Base-by-base conservation (phyloP, 208 protist genomes). In the Leishmania major region DNA sequence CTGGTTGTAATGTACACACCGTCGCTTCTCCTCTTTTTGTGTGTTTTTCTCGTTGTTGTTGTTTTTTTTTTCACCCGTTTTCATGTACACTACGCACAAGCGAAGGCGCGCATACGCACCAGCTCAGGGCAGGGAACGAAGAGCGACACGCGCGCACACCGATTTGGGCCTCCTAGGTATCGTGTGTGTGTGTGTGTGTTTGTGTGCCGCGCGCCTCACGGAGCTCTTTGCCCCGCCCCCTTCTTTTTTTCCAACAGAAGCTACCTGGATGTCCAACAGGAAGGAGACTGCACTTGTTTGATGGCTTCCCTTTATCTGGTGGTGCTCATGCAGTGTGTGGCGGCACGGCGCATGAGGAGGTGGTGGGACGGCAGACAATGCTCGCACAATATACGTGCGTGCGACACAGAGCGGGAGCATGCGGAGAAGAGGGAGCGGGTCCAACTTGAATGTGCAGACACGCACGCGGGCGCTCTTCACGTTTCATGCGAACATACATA, bases 141-240 rank as follows among this genome's bases (percentile, higher is more conserved):
- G 31, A 1, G 6, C 57, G 5, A 73, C 19, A 49, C 35, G 1
- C 15, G 17, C 35, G 15, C 64, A 70, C 31, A 70, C 64, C 19
- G 31, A n/a, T 19, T 19, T 4, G 3, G 64, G 4, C n/a, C 15
- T 22, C 17, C 11, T 70, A 11, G 64, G 45, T 70, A 43, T 35
- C 35, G 15, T 3, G 47, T 75, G 40, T 17, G 8, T 74, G 69
- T 74, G 69, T 74, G 69, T 49, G n/a, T 74, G 69, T 81, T 45
- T 62, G 51, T 6, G 17, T 66, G 60, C 28, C 28, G 10, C n/a
- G 28, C 60, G 1, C 60, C 60, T 15, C 60, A 37, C 11, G 60
- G 60, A 31, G 60, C 7, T 67, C 60, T 67, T 25, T 62, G 25
- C 57, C 25, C 28, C 11, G n/a, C 6, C n/a, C 0, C 28, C 60